These are phyloP conservation scores for Cercophora sp. DNA, from an alignment of 495 filamentous ascomycete genomes.

Conservation along the genomic window DNA sequence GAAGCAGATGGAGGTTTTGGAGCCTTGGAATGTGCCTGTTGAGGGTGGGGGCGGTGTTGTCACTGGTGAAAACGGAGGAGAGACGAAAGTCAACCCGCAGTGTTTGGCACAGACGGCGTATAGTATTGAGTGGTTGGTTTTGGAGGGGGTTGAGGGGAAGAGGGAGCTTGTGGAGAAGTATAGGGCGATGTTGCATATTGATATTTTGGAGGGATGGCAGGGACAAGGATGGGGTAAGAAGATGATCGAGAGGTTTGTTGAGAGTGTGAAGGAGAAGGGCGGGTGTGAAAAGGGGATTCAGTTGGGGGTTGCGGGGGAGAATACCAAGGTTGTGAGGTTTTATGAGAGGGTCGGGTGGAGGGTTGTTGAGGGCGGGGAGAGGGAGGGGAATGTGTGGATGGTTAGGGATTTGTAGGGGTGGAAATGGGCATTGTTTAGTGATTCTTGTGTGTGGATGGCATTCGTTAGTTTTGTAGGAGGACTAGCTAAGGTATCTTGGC, in stretches of 20 bases:
- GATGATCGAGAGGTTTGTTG: conserved; percentile 35
- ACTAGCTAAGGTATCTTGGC: no score
- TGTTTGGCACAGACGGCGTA: conserved; percentile 34
- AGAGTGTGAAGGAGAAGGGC: conserved; percentile 27
- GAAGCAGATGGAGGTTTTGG: conserved; percentile 17
- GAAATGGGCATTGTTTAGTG: no score
- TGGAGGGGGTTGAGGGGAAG: conserved; percentile 28
- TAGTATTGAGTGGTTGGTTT: conserved; percentile 28
- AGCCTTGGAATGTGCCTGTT: conserved; percentile 16
- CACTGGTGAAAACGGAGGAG: conserved; percentile 20
- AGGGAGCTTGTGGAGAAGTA: conserved; percentile 26
- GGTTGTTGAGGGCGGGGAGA: conserved; percentile 30
- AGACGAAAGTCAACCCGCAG: neutral
- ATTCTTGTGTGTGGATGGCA: neutral
- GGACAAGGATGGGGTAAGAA: conserved; percentile 34
- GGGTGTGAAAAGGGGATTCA: conserved; percentile 28
- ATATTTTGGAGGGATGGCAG: conserved; percentile 33
- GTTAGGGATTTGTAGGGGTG: conserved; percentile 26
- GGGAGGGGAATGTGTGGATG: conserved; percentile 37
- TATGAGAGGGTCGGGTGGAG: conserved; percentile 41
- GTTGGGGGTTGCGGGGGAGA: conserved; percentile 37
- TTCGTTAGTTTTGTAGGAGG: neutral
- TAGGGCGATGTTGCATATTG: conserved; percentile 41
- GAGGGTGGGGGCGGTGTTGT: neutral
- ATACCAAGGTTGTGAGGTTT: conserved; percentile 39